Base-by-base conservation (phyloP, 208 protist species). In the Leishmania major region DNA sequence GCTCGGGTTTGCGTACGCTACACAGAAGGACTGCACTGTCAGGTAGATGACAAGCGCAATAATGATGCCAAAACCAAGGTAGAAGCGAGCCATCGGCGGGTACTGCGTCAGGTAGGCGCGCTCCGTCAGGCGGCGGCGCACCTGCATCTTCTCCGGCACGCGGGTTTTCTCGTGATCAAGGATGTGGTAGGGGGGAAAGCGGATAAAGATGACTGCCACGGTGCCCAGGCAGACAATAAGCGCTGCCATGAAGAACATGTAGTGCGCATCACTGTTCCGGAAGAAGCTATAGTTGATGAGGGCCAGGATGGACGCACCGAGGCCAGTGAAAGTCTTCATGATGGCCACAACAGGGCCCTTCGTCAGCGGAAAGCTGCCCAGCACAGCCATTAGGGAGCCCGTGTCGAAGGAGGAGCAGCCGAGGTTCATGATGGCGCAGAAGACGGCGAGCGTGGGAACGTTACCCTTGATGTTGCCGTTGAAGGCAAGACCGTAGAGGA, bases 381-480 rank as follows among this genome's bases (percentile, higher is more conserved):
- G 79, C 15, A 92, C 55, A 6, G 91, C 81, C 91, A 95, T 95
- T n/a, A 95, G 81, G n/a, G 91, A 88, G 37, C 87, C 88, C 19
- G 85, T 84, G 57, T 93, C 91, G 66, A 95, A 91, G 37, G 77
- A 86, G n/a, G 82, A 40, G 37, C 89, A 91, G 53, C 91, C 91
- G 55, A 91, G 84, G 80, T 91, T 88, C 83, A 92, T 78, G 62
- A 94, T 87, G 43, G 89, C 89, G 71, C 83, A 85, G 77, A 93
- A 93, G 49, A 94, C 77, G 69, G 85, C 51, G 69, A 95, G 89
- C 19, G 71, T 82, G 59, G 87, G 35, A 1, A 91, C 82, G 19
- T 22, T 69, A 49, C 74, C 78, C 31, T 66, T 73, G 73, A 95
- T 89, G n/a, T 85, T 47, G 35, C 85, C 90, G 15, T 90, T 70